Percentiles rank a stretch among this genome's conserved stretches.
Conservation (phyloP, 441 rosid species). For the Adansonia madagascariensis region DNA sequence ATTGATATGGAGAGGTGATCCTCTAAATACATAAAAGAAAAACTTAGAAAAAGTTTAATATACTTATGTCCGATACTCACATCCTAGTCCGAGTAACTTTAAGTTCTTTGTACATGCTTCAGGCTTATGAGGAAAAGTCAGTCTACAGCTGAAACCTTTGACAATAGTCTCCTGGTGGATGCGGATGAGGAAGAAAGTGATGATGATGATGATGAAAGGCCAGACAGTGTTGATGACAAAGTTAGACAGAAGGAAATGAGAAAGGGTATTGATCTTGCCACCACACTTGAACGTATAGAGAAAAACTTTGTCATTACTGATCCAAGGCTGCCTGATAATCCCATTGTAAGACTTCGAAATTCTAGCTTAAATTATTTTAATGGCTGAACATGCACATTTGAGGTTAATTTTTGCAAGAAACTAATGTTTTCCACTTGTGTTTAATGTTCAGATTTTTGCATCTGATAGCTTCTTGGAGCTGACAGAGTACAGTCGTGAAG, state of each 20-base stretch:
- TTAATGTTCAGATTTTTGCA: constrained; percentile 82
- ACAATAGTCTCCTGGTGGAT: constrained; percentile 42
- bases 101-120: not conserved
- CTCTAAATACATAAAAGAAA: no score
- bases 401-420: constrained; percentile 5
- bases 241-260: constrained; percentile 95
- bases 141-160: constrained; percentile 47
- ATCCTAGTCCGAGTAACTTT: no score
- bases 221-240: constrained; percentile 74
- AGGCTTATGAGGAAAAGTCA: constrained; percentile 63
- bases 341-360: constrained; percentile 68
- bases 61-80: no score
- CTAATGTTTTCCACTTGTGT: constrained; percentile 9
- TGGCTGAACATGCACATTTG: not conserved
- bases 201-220: constrained; percentile 51
- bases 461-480: constrained; percentile 98
- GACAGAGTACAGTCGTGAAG: constrained; percentile 98
- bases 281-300: constrained; percentile 98
- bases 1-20: no score
- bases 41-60: no score
- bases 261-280: constrained; percentile 96
- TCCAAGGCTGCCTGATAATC: constrained; percentile 98
- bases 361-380: not conserved
- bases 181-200: constrained; percentile 43
- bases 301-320: constrained; percentile 97